Evolutionary conservation across 2,329 filamentous ascomycete species (phyloP).

Genomic region (Fulvia fulva): DNA sequence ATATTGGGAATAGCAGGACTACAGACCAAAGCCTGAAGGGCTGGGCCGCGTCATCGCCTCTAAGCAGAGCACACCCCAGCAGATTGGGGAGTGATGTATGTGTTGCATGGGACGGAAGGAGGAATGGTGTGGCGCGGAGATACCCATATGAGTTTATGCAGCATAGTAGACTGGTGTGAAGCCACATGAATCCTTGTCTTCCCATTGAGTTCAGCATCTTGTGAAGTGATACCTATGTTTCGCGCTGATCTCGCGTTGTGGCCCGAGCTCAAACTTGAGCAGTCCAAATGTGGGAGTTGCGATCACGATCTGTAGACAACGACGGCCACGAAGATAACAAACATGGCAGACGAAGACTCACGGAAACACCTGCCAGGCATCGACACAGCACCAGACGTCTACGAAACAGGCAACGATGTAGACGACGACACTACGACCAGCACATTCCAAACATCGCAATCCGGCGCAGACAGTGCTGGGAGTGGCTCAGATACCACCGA

Average conservation of each 20-base stretch:
- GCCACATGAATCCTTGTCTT: not conserved
- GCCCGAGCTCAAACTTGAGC: not conserved
- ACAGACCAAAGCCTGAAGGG: no score
- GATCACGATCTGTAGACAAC: not conserved
- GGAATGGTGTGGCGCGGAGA: constrained; percentile 2
- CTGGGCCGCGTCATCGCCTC: not conserved
- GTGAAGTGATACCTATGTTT: no score
- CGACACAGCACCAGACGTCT: constrained; percentile 89
- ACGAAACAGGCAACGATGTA: constrained; percentile 73
- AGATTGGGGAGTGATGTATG: not conserved
- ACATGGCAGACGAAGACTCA: constrained; percentile 14
- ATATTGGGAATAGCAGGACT: no score
- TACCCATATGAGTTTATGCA: constrained; percentile 6
- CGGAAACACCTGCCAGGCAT: constrained; percentile 24
- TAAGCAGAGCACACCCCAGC: not conserved
- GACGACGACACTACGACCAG: constrained; percentile 17
- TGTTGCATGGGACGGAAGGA: not conserved
- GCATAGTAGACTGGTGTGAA: not conserved
- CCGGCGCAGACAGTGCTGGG: constrained; percentile 3
- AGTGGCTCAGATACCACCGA: constrained; percentile 17
- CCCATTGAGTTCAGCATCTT: no score
- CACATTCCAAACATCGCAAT: constrained; percentile 16
- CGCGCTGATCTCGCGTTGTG: not conserved
- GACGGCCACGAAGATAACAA: not conserved
- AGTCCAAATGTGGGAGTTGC: not conserved